These are phyloP conservation scores for Microbotryum intermedium DNA, from an alignment of 1,284 basidiomycete genomes.

Conservation along the genomic window DNA sequence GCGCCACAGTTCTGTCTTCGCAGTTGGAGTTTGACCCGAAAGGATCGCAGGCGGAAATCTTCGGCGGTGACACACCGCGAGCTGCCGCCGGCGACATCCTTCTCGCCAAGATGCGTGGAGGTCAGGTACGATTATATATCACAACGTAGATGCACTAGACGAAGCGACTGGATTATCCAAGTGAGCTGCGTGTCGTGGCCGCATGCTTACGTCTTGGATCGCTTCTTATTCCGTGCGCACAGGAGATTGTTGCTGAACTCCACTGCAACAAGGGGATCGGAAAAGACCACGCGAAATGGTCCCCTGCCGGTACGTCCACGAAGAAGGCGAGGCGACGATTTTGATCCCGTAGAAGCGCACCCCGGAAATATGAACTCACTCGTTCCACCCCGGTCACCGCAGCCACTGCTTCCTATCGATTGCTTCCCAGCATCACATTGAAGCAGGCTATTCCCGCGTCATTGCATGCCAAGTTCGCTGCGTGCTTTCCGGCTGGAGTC, in stretches of 20 bases:
- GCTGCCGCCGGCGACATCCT: conserved; percentile 79
- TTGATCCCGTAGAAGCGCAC: neutral
- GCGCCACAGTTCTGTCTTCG: conserved; percentile 57
- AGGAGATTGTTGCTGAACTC: conserved; percentile 71
- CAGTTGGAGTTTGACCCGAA: conserved; percentile 74
- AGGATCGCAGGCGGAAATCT: conserved; percentile 63
- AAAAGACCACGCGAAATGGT: conserved; percentile 95
- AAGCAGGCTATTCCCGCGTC: conserved; percentile 57
- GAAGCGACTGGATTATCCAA: neutral
- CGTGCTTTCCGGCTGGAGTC: conserved; percentile 85
- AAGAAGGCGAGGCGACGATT: neutral
- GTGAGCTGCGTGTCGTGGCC: neutral
- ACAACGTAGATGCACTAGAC: neutral
- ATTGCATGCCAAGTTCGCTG: conserved; percentile 62
- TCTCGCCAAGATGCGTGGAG: conserved; percentile 86
- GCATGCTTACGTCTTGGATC: neutral
- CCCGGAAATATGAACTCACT: neutral
- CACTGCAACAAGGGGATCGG: conserved; percentile 94
- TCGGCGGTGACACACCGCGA: conserved; percentile 49
- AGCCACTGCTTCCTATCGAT: conserved; percentile 91
- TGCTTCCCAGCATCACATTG: conserved; percentile 79
- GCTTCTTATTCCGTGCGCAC: conserved; percentile 32
- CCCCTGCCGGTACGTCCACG: conserved; percentile 73
- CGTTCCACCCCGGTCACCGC: neutral
- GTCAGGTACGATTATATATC: conserved; percentile 43